Conservation (phyloP, 345 rosid genomes). For the Gossypium herbaceum region DNA sequence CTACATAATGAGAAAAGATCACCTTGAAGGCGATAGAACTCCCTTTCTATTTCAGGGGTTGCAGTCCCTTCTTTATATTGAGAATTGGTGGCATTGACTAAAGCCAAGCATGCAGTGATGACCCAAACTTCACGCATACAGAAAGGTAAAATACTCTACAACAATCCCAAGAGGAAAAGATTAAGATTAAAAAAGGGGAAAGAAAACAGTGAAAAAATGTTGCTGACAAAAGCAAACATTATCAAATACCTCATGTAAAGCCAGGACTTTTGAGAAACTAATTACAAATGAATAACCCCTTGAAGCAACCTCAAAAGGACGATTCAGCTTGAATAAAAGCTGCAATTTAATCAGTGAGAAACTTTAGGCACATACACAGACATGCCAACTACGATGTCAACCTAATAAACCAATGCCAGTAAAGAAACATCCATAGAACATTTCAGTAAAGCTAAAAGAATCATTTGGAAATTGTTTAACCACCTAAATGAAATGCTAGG, state of each 20-base stretch:
- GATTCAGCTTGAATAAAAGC: slow-evolving; percentile 85
- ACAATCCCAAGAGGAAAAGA: neutral
- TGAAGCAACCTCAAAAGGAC: slow-evolving; percentile 91
- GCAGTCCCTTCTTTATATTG: slow-evolving; percentile 57
- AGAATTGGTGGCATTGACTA: slow-evolving; percentile 68
- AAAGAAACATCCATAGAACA: neutral
- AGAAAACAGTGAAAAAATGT: neutral
- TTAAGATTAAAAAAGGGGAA: neutral
- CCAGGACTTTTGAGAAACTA: slow-evolving; percentile 71
- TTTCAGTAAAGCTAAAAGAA: neutral
- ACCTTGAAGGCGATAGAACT: slow-evolving; percentile 85
- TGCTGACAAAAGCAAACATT: neutral
- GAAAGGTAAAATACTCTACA: slow-evolving; percentile 18
- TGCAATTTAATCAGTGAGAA: slow-evolving; percentile 30
- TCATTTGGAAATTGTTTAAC: neutral
- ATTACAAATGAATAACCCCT: slow-evolving; percentile 86
- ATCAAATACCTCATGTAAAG: slow-evolving; percentile 62
- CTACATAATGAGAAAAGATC: slow-evolving; percentile 94
- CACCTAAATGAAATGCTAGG: neutral
- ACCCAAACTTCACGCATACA: slow-evolving; percentile 84
- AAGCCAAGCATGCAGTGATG: slow-evolving; percentile 77
- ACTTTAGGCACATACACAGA: neutral
- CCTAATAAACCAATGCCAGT: neutral
- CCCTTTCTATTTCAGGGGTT: slow-evolving; percentile 79
- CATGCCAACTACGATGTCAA: neutral